Conservation (phyloP, 768 basidiomycete species). For the Cystoderma amianthinum region DNA sequence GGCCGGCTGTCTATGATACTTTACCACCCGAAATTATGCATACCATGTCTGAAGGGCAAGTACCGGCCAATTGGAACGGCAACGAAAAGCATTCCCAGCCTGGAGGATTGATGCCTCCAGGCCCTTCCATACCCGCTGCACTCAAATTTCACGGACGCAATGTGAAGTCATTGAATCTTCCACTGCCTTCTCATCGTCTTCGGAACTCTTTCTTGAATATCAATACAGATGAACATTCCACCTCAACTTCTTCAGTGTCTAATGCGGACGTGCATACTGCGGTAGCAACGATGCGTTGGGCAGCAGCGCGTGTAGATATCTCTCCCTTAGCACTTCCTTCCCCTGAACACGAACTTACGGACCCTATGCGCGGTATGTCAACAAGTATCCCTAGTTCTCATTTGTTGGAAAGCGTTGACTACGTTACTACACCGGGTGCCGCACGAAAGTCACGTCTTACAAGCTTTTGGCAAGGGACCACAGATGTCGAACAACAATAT, state of each 20-base stretch:
- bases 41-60: slow-evolving; percentile 1
- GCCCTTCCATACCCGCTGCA: slow-evolving; percentile 3
- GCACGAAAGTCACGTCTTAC: slow-evolving; percentile 51
- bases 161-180: slow-evolving; percentile 13
- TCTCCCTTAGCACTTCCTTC: slow-evolving; percentile 84
- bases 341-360: slow-evolving; percentile 86
- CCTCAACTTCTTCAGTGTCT: slow-evolving; percentile 12
- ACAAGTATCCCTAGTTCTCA: slow-evolving; percentile 62
- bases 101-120: neutral
- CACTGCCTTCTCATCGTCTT: slow-evolving; percentile 21
- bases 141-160: slow-evolving; percentile 14
- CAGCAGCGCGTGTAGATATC: slow-evolving; percentile 77
- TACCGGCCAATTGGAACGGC: neutral
- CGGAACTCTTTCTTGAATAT: slow-evolving; percentile 20
- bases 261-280: slow-evolving; percentile 54
- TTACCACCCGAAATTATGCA: neutral
- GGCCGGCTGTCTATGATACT: neutral
- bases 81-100: neutral
- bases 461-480: slow-evolving; percentile 76
- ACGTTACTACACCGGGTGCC: slow-evolving; percentile 36
- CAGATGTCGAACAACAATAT: slow-evolving; percentile 43
- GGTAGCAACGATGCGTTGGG: slow-evolving; percentile 81
- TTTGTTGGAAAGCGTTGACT: slow-evolving; percentile 16
- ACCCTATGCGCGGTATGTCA: slow-evolving; percentile 78
- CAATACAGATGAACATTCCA: slow-evolving; percentile 9